Evolutionary conservation across 75 land plant genomes (phyloP).

Genomic region (Larix kaempferi): DNA sequence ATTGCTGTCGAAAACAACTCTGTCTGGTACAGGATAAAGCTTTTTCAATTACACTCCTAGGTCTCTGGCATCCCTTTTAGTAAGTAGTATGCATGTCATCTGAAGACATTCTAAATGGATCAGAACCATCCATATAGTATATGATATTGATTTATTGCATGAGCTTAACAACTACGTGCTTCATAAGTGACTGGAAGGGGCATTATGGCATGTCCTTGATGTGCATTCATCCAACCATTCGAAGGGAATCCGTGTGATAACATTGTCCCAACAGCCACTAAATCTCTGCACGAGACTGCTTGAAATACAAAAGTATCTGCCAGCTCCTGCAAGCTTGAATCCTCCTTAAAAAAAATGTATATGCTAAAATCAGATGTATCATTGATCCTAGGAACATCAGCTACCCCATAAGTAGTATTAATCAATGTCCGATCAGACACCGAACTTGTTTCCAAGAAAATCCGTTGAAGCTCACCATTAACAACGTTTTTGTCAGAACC

Average conservation of each 20-base stretch:
- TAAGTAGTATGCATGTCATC: background rate
- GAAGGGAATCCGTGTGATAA: constrained; percentile 27
- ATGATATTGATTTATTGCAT: background rate
- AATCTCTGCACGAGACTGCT: constrained; percentile 65
- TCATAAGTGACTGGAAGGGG: constrained; percentile 11
- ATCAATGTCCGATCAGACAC: background rate
- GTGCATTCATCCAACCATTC: constrained; percentile 3
- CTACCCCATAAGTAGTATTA: background rate
- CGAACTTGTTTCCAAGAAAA: background rate
- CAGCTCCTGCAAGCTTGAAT: background rate
- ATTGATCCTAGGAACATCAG: background rate
- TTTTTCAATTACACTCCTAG: background rate
- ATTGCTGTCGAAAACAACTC: background rate
- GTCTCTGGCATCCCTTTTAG: background rate
- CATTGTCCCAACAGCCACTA: constrained; percentile 57
- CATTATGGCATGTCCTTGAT: constrained; percentile 19
- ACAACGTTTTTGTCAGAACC: background rate
- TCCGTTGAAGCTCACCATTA: background rate
- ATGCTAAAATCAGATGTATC: background rate
- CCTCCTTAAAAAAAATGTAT: background rate
- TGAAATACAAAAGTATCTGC: constrained; percentile 23
- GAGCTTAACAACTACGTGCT: constrained; percentile 9
- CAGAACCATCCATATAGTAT: background rate
- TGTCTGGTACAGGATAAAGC: background rate
- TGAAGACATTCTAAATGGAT: background rate